These are phyloP conservation scores for Phaeolepiota aurea DNA, from an alignment of 768 basidiomycete species.

Conservation along the genomic window DNA sequence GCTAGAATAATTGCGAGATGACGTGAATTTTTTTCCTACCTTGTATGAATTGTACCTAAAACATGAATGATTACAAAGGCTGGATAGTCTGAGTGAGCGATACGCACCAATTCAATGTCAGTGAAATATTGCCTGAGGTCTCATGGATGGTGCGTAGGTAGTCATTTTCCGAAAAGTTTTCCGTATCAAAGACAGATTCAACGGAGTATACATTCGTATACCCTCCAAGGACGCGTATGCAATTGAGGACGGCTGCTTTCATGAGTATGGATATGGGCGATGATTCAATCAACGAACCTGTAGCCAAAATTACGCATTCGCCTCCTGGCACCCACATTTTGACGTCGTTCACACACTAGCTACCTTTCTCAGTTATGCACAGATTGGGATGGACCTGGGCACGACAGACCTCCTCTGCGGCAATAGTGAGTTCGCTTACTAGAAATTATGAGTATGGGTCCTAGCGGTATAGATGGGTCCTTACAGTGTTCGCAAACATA, in stretches of 20 bases:
- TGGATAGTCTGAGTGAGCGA: slow-evolving; percentile 1
- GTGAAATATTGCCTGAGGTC: slow-evolving; percentile 37
- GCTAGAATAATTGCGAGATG: not conserved
- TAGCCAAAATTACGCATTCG: slow-evolving; percentile 44
- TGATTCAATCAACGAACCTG: slow-evolving; percentile 27
- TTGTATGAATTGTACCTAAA: slow-evolving; percentile 61
- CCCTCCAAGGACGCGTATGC: slow-evolving; percentile 57
- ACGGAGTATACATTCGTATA: slow-evolving; percentile 41
- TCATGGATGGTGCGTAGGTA: slow-evolving; percentile 37
- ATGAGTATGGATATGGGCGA: not conserved
- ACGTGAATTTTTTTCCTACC: slow-evolving; percentile 18
- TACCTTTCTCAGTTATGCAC: too few relatives aligned
- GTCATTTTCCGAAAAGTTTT: slow-evolving; percentile 46
- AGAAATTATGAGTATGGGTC: not conserved
- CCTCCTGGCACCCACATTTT: slow-evolving; percentile 46
- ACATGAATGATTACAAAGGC: not conserved
- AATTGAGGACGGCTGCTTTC: slow-evolving; percentile 45
- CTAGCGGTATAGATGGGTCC: slow-evolving; percentile 12
- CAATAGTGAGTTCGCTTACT: slow-evolving; percentile 51
- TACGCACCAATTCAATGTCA: slow-evolving; percentile 52
- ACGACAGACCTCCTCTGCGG: slow-evolving; percentile 52
- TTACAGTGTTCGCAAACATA: slow-evolving; percentile 56
- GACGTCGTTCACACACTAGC: slow-evolving; percentile 48
- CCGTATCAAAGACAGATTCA: slow-evolving; percentile 52
- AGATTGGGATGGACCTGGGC: too few relatives aligned